These are phyloP conservation scores for Fomitiporia mediterranea DNA, from an alignment of 1,284 basidiomycete species.

Conservation along the genomic window DNA sequence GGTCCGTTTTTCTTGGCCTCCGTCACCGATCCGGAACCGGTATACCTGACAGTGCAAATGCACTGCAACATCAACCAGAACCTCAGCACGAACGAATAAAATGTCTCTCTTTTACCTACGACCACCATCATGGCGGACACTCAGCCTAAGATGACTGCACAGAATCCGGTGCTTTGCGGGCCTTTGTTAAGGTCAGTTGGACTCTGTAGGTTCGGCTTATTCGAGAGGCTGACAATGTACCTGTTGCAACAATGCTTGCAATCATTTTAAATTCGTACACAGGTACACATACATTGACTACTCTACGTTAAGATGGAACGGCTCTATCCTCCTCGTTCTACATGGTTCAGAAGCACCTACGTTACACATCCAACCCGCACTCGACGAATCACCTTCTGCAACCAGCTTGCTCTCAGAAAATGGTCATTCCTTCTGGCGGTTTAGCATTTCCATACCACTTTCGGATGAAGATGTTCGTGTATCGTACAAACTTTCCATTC, in stretches of 20 bases:
- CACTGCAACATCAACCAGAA: not conserved
- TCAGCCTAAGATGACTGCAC: not conserved
- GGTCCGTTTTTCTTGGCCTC: not conserved
- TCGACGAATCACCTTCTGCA: conserved; percentile 6
- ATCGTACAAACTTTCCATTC: conserved; percentile 7
- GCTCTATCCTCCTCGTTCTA: conserved; percentile 21
- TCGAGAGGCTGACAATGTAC: not conserved
- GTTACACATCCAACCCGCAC: not conserved
- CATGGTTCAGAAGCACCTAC: conserved; percentile 2
- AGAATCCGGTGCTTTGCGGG: conserved; percentile 16
- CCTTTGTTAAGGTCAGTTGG: conserved; percentile 19
- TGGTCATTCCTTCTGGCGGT: conserved; percentile 21
- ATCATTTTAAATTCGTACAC: too few relatives aligned
- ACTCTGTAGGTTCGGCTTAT: not conserved
- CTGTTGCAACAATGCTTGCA: not conserved
- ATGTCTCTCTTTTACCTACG: not conserved
- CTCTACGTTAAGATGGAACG: conserved; percentile 18
- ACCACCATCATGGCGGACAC: not conserved
- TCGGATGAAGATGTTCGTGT: conserved; percentile 16
- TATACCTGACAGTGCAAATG: too few relatives aligned
- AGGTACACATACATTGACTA: conserved; percentile 24
- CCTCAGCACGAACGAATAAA: not conserved
- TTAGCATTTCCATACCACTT: conserved; percentile 17
- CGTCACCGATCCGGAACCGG: not conserved
- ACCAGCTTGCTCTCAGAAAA: conserved; percentile 15